Percentiles rank a stretch among this genome's conserved stretches.
These are phyloP conservation scores for Yamadazyma akitaensis DNA, from an alignment of 805 yeast genomes.

Conservation along the genomic window DNA sequence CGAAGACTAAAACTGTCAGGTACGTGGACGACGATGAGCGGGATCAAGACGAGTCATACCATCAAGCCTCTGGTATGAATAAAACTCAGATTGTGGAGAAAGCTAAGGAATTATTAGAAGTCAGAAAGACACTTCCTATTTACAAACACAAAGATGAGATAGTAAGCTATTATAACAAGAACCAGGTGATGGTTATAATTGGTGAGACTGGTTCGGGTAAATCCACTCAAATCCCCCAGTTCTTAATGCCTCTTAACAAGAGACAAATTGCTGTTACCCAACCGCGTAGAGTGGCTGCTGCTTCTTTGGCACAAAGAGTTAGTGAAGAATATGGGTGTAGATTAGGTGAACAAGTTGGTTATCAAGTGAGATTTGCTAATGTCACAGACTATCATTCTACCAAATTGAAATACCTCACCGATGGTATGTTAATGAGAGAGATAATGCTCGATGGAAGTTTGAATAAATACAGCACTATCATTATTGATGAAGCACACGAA, in stretches of 20 bases:
- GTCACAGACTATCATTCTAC: slow-evolving; percentile 51
- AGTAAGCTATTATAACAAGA: slow-evolving; percentile 47
- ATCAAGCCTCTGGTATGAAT: slow-evolving; percentile 4
- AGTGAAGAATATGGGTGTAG: slow-evolving; percentile 79
- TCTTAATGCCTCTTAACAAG: slow-evolving; percentile 54
- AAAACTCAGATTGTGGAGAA: slow-evolving; percentile 32
- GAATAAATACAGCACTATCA: slow-evolving; percentile 64
- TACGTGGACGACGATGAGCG: slow-evolving; percentile 25
- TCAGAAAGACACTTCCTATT: slow-evolving; percentile 68
- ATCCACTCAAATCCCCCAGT: slow-evolving; percentile 95
- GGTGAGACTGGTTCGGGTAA: slow-evolving; percentile 99
- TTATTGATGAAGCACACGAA: slow-evolving; percentile 97
- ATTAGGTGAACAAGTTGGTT: slow-evolving; percentile 84
- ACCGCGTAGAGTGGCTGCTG: slow-evolving; percentile 97
- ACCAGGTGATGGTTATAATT: slow-evolving; percentile 74
- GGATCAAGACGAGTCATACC: slow-evolving; percentile 21
- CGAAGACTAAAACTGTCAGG: slow-evolving; percentile 1
- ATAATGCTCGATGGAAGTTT: slow-evolving; percentile 70
- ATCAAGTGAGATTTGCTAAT: slow-evolving; percentile 88
- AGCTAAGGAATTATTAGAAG: slow-evolving; percentile 29
- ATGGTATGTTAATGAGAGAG: slow-evolving; percentile 95
- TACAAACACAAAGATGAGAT: slow-evolving; percentile 67
- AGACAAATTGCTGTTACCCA: slow-evolving; percentile 86
- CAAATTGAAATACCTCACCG: slow-evolving; percentile 81
- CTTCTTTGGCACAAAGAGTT: slow-evolving; percentile 88